phyloP scores from a whole-genome alignment of 2,329 filamentous ascomycete species.

The Ceratocystis variospora region DNA sequence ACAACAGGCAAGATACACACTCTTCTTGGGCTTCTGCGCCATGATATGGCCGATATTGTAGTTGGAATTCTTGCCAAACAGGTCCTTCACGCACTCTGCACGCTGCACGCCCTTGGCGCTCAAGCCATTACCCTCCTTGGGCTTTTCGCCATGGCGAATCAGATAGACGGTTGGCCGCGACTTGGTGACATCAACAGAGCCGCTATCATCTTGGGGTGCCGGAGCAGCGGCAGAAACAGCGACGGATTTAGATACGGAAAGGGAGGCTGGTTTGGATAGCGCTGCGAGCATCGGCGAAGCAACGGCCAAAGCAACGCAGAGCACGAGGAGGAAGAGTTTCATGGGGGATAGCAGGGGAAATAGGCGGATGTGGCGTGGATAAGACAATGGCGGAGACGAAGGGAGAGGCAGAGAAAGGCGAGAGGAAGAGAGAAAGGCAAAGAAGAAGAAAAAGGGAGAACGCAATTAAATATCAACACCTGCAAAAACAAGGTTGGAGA shows the following conservation, averaged over 20 bases:
- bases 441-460: not conserved
- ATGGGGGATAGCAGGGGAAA: conserved; percentile 13
- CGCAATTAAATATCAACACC: not conserved
- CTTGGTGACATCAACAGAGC: not conserved
- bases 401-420: not conserved
- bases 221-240: not conserved
- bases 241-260: not conserved
- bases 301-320: conserved; percentile 8
- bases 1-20: conserved; percentile 23
- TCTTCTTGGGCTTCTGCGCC: conserved; percentile 38
- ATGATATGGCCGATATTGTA: conserved; percentile 48
- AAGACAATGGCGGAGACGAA: not conserved
- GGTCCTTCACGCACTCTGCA: conserved; percentile 43
- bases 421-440: not conserved
- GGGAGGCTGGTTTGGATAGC: not conserved
- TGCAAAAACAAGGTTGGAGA: not conserved
- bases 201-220: no score
- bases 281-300: not conserved
- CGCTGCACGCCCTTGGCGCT: conserved; percentile 38
- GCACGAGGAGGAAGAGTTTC: conserved; percentile 33
- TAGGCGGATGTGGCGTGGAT: no score
- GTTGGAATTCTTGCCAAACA: conserved; percentile 38
- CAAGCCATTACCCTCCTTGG: conserved; percentile 36
- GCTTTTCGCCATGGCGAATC: conserved; percentile 53
- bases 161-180: conserved; percentile 41